Evolutionary conservation across 495 filamentous ascomycete species (phyloP).

Genomic region (Neurospora sp.): DNA sequence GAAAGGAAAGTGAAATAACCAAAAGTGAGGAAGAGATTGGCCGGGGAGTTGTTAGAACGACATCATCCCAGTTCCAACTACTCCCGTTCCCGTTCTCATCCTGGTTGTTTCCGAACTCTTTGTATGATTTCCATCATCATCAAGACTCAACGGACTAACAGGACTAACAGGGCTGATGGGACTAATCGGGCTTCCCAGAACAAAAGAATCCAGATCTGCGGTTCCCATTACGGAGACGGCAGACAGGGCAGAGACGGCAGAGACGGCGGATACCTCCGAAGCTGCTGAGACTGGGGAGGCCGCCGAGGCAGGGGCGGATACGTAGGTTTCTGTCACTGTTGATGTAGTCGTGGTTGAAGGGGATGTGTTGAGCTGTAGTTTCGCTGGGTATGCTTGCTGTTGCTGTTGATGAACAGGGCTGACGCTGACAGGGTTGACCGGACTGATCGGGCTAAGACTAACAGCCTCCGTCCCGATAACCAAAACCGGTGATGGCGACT

Average conservation of each 20-base stretch:
- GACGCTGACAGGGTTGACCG: neutral
- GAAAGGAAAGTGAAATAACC: too few species aligned
- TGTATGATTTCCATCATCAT: neutral
- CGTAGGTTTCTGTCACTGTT: neutral
- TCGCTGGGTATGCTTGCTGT: neutral
- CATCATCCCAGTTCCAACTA: neutral
- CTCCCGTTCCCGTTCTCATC: too few species aligned
- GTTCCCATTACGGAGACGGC: neutral
- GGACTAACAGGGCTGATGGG: constrained; percentile 4
- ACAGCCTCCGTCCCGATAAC: neutral
- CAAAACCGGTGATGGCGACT: neutral
- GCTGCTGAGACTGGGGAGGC: neutral
- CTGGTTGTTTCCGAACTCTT: neutral
- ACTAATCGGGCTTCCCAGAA: constrained; percentile 1
- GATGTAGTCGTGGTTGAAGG: neutral
- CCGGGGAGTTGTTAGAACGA: too few species aligned
- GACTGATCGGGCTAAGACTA: neutral
- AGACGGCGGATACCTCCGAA: neutral
- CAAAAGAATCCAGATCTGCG: neutral
- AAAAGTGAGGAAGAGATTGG: too few species aligned
- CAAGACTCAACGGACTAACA: constrained; percentile 5
- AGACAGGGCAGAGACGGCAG: neutral
- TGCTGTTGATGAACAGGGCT: neutral
- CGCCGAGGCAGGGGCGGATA: neutral
- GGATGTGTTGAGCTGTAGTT: neutral